Evolutionary conservation across 257 asterid genomes (phyloP).

Genomic region (Linaria vulgaris): DNA sequence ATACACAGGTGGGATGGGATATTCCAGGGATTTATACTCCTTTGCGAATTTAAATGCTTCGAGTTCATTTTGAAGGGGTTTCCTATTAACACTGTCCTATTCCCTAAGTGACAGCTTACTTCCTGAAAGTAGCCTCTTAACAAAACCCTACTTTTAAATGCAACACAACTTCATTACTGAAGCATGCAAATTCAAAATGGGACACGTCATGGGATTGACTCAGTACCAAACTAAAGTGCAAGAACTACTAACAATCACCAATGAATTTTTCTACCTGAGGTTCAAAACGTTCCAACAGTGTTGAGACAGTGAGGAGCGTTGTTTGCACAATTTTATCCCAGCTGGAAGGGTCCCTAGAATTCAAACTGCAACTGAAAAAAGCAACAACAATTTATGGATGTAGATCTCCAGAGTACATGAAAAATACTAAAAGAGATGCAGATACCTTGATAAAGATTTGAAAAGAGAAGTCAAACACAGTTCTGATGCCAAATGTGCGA

Average conservation of each 20-base stretch:
- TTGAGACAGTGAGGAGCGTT: constrained; percentile 52
- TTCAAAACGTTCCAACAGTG: constrained; percentile 54
- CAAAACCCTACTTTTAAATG: neutral
- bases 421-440: constrained; percentile 5
- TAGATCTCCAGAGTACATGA: constrained; percentile 13
- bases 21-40: constrained; percentile 7
- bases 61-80: neutral
- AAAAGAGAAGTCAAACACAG: constrained; percentile 68
- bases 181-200: neutral
- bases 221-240: neutral
- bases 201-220: neutral
- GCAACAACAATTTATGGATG: constrained; percentile 27
- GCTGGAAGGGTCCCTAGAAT: constrained; percentile 46
- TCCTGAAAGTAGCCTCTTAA: neutral
- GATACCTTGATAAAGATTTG: constrained; percentile 64
- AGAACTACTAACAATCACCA: constrained; percentile 15
- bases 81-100: neutral
- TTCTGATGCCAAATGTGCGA: constrained; percentile 67
- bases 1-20: neutral
- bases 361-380: constrained; percentile 44
- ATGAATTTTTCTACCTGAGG: constrained; percentile 51
- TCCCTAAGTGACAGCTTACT: neutral
- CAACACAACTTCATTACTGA: neutral
- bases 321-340: constrained; percentile 46
- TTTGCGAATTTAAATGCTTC: neutral